Percentiles rank a stretch among this genome's conserved stretches.
Conservation (phyloP, 306 rosid species). For the Vicia faba region DNA sequence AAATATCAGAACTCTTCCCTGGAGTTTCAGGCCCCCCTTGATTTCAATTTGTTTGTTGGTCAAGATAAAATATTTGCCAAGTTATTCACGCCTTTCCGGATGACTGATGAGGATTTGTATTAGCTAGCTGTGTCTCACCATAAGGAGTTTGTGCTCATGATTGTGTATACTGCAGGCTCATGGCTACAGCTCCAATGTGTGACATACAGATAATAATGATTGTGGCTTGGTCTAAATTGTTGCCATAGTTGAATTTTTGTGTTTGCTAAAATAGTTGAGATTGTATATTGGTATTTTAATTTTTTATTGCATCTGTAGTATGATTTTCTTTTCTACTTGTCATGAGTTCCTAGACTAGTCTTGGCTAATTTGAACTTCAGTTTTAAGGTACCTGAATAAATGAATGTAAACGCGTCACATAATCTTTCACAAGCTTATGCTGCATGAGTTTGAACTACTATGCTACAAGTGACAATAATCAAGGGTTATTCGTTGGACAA, state of each 20-base stretch:
- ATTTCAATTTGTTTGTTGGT: constrained; percentile 35
- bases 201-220: constrained; percentile 36
- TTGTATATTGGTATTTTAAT: constrained; percentile 32
- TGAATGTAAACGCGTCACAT: not conserved
- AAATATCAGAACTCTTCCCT: constrained; percentile 94
- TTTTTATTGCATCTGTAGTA: constrained; percentile 23
- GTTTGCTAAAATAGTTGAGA: constrained; percentile 40
- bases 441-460: constrained; percentile 19
- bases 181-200: constrained; percentile 35
- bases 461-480: not conserved
- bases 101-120: constrained; percentile 31
- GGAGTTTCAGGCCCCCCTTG: constrained; percentile 77
- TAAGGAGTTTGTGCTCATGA: constrained; percentile 27
- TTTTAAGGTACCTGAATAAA: not conserved
- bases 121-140: constrained; percentile 19
- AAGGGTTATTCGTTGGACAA: not conserved
- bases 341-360: constrained; percentile 16
- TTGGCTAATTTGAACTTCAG: not conserved
- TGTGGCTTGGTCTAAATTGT: constrained; percentile 27
- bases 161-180: constrained; percentile 28
- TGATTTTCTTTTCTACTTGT: constrained; percentile 27
- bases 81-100: constrained; percentile 22
- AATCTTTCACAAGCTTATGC: constrained; percentile 16
- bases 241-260: constrained; percentile 35
- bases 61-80: not conserved